These are phyloP conservation scores for Dioszegia crocea DNA, from an alignment of 768 basidiomycete genomes.

Conservation along the genomic window DNA sequence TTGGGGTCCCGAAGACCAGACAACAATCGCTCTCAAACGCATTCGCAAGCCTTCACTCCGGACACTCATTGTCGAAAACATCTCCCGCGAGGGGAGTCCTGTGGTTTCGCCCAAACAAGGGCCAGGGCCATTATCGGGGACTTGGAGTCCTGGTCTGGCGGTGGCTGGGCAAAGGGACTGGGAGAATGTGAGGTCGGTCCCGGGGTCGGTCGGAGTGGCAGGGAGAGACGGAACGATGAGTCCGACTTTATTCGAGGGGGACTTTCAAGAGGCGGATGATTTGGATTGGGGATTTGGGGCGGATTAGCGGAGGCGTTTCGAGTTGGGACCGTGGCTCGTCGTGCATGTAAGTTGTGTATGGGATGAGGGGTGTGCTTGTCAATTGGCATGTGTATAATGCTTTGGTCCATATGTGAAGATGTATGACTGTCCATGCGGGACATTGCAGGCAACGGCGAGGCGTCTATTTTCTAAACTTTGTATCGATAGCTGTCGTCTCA, in stretches of 20 bases:
- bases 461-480: too few species aligned
- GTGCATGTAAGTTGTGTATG: too few species aligned
- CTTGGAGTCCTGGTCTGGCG: constrained; percentile 2
- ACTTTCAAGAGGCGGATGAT: neutral
- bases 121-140: constrained; percentile 1
- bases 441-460: too few species aligned
- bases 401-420: too few species aligned
- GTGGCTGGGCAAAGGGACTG: neutral
- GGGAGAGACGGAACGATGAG: constrained; percentile 7
- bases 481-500: too few species aligned
- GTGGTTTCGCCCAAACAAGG: neutral
- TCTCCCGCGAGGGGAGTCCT: constrained; percentile 4
- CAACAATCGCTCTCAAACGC: constrained; percentile 19
- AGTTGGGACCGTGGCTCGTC: too few species aligned
- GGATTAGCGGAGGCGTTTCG: too few species aligned
- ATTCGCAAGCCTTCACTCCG: constrained; percentile 28
- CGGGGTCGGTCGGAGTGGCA: neutral
- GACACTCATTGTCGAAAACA: constrained; percentile 25
- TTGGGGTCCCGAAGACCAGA: neutral
- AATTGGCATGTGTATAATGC: too few species aligned
- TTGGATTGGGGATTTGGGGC: neutral
- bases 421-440: neutral
- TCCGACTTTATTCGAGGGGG: constrained; percentile 3
- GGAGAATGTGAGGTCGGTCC: neutral
- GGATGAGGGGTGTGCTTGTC: too few species aligned